These are phyloP conservation scores for Phyllosticta ampelicida DNA, from an alignment of 2,329 filamentous ascomycete genomes.

Conservation along the genomic window DNA sequence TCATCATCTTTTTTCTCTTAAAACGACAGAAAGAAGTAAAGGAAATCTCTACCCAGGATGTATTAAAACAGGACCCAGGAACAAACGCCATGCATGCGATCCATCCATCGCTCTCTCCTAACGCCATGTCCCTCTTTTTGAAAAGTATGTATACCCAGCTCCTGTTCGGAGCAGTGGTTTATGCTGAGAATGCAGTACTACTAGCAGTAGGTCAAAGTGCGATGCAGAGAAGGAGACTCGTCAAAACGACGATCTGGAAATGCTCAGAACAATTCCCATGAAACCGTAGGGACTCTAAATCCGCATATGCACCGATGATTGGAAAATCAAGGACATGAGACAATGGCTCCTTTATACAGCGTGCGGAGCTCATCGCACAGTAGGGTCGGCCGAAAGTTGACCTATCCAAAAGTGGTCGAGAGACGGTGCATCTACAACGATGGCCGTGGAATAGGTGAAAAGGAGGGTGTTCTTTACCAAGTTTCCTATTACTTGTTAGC, in stretches of 20 bases:
- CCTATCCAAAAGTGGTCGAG: background rate
- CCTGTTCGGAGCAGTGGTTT: background rate
- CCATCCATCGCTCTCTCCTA: background rate
- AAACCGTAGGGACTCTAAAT: background rate
- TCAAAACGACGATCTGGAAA: background rate
- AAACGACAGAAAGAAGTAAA: background rate
- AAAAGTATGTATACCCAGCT: background rate
- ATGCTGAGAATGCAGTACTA: background rate
- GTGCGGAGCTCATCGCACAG: background rate
- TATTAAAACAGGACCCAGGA: background rate
- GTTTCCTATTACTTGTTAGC: background rate
- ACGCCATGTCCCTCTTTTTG: background rate
- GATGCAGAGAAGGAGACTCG: background rate
- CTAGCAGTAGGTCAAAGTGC: background rate
- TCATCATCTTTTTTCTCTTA: background rate
- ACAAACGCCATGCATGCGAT: background rate
- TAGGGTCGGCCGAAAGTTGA: background rate
- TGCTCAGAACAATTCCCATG: background rate
- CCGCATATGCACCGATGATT: background rate
- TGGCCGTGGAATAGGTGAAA: background rate
- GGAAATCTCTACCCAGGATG: background rate
- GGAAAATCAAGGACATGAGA: background rate
- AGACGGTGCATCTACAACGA: background rate
- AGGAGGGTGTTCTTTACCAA: background rate
- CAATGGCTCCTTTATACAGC: background rate